Evolutionary conservation across 257 asterid species (phyloP).

Genomic region (Nicotiana tabacum): DNA sequence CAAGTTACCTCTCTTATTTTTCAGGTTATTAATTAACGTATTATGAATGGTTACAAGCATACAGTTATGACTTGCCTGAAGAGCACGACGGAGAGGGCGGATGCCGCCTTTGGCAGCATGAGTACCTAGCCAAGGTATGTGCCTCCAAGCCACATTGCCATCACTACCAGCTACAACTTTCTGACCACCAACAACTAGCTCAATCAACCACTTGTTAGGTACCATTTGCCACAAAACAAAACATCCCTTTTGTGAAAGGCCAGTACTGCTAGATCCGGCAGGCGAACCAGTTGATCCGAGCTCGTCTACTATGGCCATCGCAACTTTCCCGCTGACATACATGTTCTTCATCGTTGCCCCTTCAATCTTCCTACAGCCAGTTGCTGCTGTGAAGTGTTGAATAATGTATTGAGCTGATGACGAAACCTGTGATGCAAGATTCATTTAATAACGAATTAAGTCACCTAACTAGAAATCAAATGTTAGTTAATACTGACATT

Average conservation of each 20-base stretch:
- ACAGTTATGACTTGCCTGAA: conserved; percentile 50
- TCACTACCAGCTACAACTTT: conserved; percentile 80
- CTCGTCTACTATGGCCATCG: conserved; percentile 62
- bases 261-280: conserved; percentile 12
- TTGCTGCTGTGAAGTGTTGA: conserved; percentile 77
- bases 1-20: too few relatives aligned
- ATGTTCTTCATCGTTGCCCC: conserved; percentile 46
- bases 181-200: conserved; percentile 63
- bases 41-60: too few relatives aligned
- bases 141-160: conserved; percentile 87
- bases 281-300: conserved; percentile 20
- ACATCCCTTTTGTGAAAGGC: conserved; percentile 55
- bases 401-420: conserved; percentile 81
- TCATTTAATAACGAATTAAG: not conserved
- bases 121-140: conserved; percentile 78
- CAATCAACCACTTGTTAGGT: conserved; percentile 73
- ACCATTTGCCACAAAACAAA: conserved; percentile 89
- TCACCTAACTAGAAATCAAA: not conserved
- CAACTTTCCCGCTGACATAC: conserved; percentile 67
- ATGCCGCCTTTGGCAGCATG: conserved; percentile 80
- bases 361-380: conserved; percentile 65
- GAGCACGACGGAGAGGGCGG: conserved; percentile 77
- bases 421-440: conserved; percentile 38
- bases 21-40: too few relatives aligned
- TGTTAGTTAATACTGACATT: not conserved